These are phyloP conservation scores for Achlya hypogyna DNA, from an alignment of 352 stramenopile species.

Conservation along the genomic window DNA sequence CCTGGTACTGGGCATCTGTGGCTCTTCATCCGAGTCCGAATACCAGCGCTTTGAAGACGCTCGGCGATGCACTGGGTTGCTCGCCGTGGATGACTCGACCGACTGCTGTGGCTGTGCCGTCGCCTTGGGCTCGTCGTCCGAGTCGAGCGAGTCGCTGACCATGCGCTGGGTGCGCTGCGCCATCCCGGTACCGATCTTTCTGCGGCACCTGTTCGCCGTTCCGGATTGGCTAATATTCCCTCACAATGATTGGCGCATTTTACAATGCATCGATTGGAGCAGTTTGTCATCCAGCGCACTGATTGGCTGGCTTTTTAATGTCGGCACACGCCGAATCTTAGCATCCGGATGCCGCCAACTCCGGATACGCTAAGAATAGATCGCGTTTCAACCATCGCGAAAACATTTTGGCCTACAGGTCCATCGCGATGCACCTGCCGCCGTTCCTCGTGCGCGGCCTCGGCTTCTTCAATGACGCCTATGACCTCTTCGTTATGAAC, in stretches of 20 bases:
- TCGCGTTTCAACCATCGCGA: no score
- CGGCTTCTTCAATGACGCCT: conserved; percentile 71
- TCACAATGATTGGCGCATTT: no score
- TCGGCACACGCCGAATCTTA: no score
- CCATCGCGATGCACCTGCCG: not conserved
- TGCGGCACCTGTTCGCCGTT: not conserved
- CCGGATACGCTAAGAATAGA: no score
- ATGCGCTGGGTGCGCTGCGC: not conserved
- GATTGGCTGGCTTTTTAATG: no score
- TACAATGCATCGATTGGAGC: no score
- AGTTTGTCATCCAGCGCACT: no score
- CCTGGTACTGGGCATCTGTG: no score
- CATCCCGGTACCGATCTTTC: not conserved
- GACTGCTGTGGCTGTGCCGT: not conserved
- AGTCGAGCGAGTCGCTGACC: not conserved
- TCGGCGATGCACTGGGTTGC: conserved; percentile 1
- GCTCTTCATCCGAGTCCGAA: conserved; percentile 19
- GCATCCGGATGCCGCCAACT: no score
- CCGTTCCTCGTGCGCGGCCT: conserved; percentile 52
- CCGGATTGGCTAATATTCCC: not conserved
- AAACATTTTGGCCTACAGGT: no score
- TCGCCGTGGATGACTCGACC: not conserved
- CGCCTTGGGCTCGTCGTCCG: conserved; percentile 3
- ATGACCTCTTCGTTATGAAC: conserved; percentile 80
- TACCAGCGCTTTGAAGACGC: conserved; percentile 17